phyloP scores from a whole-genome alignment of 1,284 basidiomycete genomes.

The Bjerkandera adusta region DNA sequence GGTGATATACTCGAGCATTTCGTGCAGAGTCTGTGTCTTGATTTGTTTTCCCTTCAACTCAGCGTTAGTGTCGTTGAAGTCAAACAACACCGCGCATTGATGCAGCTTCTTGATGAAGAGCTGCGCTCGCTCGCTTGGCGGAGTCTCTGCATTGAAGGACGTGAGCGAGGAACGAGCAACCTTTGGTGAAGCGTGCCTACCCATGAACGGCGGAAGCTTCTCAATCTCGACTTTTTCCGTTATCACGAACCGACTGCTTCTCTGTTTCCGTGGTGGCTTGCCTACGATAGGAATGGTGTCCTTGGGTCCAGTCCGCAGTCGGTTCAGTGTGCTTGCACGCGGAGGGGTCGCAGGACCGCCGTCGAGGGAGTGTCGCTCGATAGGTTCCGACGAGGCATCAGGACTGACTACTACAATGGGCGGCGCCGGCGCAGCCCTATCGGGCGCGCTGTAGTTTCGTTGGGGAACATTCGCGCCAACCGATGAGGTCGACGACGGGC shows the following conservation, averaged over 20 bases:
- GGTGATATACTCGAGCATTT: slow-evolving; percentile 99
- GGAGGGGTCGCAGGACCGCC: slow-evolving; percentile 60
- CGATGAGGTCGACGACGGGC: slow-evolving; percentile 39
- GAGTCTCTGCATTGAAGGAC: slow-evolving; percentile 65
- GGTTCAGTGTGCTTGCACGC: slow-evolving; percentile 59
- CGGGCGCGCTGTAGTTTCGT: slow-evolving; percentile 48
- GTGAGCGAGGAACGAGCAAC: slow-evolving; percentile 5
- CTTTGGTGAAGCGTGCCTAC: slow-evolving; percentile 52
- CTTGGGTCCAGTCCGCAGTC: slow-evolving; percentile 76
- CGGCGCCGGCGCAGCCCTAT: slow-evolving; percentile 57
- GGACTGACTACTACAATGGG: slow-evolving; percentile 90
- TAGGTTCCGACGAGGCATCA: slow-evolving; percentile 46
- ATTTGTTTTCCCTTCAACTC: slow-evolving; percentile 98
- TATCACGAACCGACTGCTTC: slow-evolving; percentile 94
- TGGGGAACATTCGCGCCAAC: slow-evolving; percentile 39
- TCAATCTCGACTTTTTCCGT: slow-evolving; percentile 97
- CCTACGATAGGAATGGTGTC: slow-evolving; percentile 95
- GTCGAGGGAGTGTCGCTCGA: slow-evolving; percentile 52
- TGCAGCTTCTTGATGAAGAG: slow-evolving; percentile 95
- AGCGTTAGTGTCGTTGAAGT: slow-evolving; percentile 97
- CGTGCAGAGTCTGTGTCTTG: slow-evolving; percentile 96
- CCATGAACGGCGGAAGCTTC: slow-evolving; percentile 89
- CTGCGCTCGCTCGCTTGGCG: slow-evolving; percentile 84
- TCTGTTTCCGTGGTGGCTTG: slow-evolving; percentile 93
- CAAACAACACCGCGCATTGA: slow-evolving; percentile 96